These are phyloP conservation scores for Flagelloscypha sp. DNA, from an alignment of 768 basidiomycete genomes.

Conservation along the genomic window DNA sequence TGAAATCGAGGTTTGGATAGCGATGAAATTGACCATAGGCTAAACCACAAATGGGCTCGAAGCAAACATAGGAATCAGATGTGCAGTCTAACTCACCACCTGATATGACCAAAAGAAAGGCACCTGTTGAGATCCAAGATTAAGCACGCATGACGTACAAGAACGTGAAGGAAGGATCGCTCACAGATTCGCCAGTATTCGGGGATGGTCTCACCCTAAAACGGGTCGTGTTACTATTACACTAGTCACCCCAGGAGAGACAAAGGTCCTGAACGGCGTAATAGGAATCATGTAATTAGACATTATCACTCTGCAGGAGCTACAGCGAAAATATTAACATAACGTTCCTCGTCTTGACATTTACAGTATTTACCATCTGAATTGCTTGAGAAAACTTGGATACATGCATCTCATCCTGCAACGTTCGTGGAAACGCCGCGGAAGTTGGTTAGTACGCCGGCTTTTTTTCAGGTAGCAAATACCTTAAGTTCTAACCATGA, in stretches of 20 bases:
- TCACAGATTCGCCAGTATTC: slow-evolving; percentile 17
- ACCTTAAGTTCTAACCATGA: too few relatives aligned
- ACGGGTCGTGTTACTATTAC: slow-evolving; percentile 34
- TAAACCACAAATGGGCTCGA: too few relatives aligned
- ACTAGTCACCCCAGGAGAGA: slow-evolving; percentile 29
- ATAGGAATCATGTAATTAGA: slow-evolving; percentile 31
- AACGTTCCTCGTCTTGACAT: slow-evolving; percentile 3
- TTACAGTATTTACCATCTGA: slow-evolving; percentile 4
- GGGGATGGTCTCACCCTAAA: slow-evolving; percentile 27
- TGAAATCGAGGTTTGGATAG: too few relatives aligned
- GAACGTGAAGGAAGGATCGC: too few relatives aligned
- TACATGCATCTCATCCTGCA: slow-evolving; percentile 10
- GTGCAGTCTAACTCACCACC: too few relatives aligned
- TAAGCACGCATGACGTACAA: too few relatives aligned
- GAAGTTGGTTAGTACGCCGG: slow-evolving; percentile 24
- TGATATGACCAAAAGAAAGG: too few relatives aligned
- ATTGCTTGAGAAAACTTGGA: background rate
- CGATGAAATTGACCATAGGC: too few relatives aligned
- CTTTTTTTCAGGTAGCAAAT: too few relatives aligned
- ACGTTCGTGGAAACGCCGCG: slow-evolving; percentile 32
- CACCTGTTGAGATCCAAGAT: too few relatives aligned
- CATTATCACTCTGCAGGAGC: slow-evolving; percentile 18
- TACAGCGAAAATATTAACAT: slow-evolving; percentile 15
- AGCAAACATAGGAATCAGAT: too few relatives aligned
- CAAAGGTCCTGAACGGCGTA: slow-evolving; percentile 33